Evolutionary conservation across 352 stramenopile genomes (phyloP), one percentile per base, ranked within the genome.

Genomic region (Pythium aristosporum): DNA sequence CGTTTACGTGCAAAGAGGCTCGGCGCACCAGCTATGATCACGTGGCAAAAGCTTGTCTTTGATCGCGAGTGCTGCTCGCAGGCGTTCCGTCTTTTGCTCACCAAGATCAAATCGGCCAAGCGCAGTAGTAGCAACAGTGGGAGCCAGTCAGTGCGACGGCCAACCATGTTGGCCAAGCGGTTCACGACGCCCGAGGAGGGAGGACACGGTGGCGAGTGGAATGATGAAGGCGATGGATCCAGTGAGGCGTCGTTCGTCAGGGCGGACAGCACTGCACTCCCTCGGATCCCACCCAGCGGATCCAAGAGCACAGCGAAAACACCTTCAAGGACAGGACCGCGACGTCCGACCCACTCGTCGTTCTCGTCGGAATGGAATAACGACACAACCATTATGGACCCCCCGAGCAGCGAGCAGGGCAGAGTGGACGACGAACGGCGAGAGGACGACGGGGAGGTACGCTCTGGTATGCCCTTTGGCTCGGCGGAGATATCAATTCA

Each of bases 31-130:
- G 43, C 78, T 15, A 61, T 87, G 60, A 70, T 87, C 50, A 78
- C 80, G 13, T 89, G 80, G 80, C 80, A 87, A 41, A 85, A 82
- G 53, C 64, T 89, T 21, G 63, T 89, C 15, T 89, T 84, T 57
- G 80, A 87, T 57, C 77, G 77, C 15, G 80, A 87, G n/a, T 89
- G 80, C 52, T 87, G 76, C 25, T 65, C 63, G 0, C 76, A 87
- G 53, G 77, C 80, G 21, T 83, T 87, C 51, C 76, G 78, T 3
- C 52, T 89, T 20, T 59, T 89, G 42, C 65, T 89, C 11, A 89
- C 80, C 3, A 67, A 72, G 16, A 83, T 87, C 63, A 89, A 89
- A 58, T 89, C 80, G 18, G 50, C 53, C 13, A 64, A 61, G 37
- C 49, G 58, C 25, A 67, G 53, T 54, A 55, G 37, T 30, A 57